These are phyloP conservation scores for Aspergillus pseudoviridinutans DNA, from an alignment of 2,329 filamentous ascomycete species.

Conservation along the genomic window DNA sequence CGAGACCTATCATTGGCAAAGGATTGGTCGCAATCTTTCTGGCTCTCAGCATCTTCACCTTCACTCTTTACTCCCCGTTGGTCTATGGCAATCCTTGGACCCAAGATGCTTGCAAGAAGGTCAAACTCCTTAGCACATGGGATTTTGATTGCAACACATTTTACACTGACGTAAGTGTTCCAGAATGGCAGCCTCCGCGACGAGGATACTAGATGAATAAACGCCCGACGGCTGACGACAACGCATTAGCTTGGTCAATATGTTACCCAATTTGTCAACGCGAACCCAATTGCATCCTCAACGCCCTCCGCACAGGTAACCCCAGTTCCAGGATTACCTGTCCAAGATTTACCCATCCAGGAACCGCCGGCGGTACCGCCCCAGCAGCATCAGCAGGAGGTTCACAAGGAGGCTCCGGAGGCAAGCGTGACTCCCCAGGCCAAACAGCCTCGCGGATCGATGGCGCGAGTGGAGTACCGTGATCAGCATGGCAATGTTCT, in stretches of 20 bases:
- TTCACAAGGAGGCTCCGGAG: slow-evolving; percentile 19
- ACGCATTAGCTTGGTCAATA: slow-evolving; percentile 38
- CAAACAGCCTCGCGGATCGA: slow-evolving; percentile 47
- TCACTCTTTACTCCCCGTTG: slow-evolving; percentile 80
- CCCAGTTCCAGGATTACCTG: slow-evolving; percentile 6
- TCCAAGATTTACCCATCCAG: neutral
- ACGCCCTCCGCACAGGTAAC: slow-evolving; percentile 16
- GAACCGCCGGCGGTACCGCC: slow-evolving; percentile 12
- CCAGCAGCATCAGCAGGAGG: slow-evolving; percentile 17
- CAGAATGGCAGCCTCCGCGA: slow-evolving; percentile 27
- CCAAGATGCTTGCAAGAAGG: slow-evolving; percentile 74
- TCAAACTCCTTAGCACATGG: slow-evolving; percentile 86
- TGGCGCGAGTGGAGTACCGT: slow-evolving; percentile 89
- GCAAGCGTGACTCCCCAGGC: slow-evolving; percentile 32
- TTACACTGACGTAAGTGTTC: slow-evolving; percentile 70
- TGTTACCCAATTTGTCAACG: slow-evolving; percentile 27
- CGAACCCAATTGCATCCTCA: slow-evolving; percentile 21
- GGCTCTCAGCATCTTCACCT: slow-evolving; percentile 68
- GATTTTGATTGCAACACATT: slow-evolving; percentile 99
- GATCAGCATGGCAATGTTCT: slow-evolving; percentile 91
- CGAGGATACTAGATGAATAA: slow-evolving; percentile 22
- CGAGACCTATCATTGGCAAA: slow-evolving; percentile 70
- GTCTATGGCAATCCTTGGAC: slow-evolving; percentile 96
- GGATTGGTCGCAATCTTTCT: slow-evolving; percentile 71
- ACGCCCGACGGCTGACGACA: slow-evolving; percentile 23